Percentiles rank a stretch among this genome's conserved stretches.
These are phyloP conservation scores for Glycine latifolia DNA, from an alignment of 306 rosid species.

Conservation along the genomic window DNA sequence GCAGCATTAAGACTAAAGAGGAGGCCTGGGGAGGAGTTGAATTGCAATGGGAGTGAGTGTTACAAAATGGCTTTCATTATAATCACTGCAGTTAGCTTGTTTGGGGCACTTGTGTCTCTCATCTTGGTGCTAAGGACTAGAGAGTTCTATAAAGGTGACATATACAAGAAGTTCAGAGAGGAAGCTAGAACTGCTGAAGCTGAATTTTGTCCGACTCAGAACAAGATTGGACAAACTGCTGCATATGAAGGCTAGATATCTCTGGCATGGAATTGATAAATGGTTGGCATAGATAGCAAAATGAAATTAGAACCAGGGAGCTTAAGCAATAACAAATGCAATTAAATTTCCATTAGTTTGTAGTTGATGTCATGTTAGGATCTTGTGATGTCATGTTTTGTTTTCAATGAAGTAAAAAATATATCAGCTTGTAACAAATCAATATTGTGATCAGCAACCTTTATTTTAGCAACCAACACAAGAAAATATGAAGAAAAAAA, in stretches of 20 bases:
- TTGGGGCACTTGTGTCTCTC: slow-evolving; percentile 59
- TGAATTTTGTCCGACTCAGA: slow-evolving; percentile 40
- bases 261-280: background rate
- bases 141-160: slow-evolving; percentile 54
- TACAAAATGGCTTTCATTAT: slow-evolving; percentile 52
- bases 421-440: too few species aligned
- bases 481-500: too few species aligned
- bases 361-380: too few species aligned
- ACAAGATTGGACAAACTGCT: slow-evolving; percentile 22
- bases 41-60: slow-evolving; percentile 55
- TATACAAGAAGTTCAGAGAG: slow-evolving; percentile 57
- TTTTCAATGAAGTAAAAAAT: too few species aligned
- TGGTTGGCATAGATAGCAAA: background rate
- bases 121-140: slow-evolving; percentile 57
- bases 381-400: too few species aligned
- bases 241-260: slow-evolving; percentile 1
- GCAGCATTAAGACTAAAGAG: slow-evolving; percentile 38
- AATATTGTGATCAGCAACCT: too few species aligned
- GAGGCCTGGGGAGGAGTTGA: slow-evolving; percentile 52
- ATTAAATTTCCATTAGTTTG: too few species aligned
- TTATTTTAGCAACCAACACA: too few species aligned
- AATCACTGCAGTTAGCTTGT: slow-evolving; percentile 48
- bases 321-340: too few species aligned
- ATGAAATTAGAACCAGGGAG: background rate
- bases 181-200: slow-evolving; percentile 37